Evolutionary conservation across 345 rosid genomes (phyloP).

Genomic region (Lumnitzera littorea): DNA sequence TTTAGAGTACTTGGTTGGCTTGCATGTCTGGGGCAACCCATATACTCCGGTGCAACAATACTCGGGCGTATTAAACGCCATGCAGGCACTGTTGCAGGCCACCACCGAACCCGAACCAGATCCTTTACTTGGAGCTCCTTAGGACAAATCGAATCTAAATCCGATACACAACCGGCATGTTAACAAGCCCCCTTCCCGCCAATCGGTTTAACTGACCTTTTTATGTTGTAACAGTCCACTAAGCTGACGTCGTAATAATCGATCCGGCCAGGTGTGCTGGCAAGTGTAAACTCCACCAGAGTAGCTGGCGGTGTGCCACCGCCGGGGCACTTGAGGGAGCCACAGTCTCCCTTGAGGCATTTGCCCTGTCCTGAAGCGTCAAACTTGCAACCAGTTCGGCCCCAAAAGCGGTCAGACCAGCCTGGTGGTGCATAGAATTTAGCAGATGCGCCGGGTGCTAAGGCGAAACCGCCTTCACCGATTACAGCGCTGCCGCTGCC

Average conservation of each 20-base stretch:
- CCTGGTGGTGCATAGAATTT: conserved; percentile 52
- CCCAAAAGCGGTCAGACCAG: conserved; percentile 94
- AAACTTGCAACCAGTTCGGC: conserved; percentile 70
- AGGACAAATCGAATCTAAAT: conserved; percentile 61
- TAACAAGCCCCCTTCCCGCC: conserved; percentile 69
- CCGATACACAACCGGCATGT: conserved; percentile 68
- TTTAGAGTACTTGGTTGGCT: conserved; percentile 62
- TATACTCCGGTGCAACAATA: too few relatives aligned
- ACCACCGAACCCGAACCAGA: conserved; percentile 41
- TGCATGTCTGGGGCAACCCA: conserved; percentile 65
- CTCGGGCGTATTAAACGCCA: too few relatives aligned
- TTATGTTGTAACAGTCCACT: conserved; percentile 88
- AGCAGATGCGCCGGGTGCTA: conserved; percentile 43
- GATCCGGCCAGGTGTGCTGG: conserved; percentile 21
- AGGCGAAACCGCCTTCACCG: conserved; percentile 66
- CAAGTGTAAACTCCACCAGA: conserved; percentile 71
- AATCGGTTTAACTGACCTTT: conserved; percentile 45
- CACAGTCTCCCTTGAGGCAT: conserved; percentile 81
- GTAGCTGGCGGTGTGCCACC: conserved; percentile 76
- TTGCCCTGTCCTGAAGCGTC: conserved; percentile 58
- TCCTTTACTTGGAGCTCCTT: conserved; percentile 40
- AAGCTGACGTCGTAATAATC: conserved; percentile 92
- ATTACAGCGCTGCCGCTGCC: conserved; percentile 47
- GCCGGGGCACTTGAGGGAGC: conserved; percentile 50
- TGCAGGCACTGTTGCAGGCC: too few relatives aligned